These are phyloP conservation scores for Poterioochromonas sp. DNA, from an alignment of 352 stramenopile species.

Conservation along the genomic window DNA sequence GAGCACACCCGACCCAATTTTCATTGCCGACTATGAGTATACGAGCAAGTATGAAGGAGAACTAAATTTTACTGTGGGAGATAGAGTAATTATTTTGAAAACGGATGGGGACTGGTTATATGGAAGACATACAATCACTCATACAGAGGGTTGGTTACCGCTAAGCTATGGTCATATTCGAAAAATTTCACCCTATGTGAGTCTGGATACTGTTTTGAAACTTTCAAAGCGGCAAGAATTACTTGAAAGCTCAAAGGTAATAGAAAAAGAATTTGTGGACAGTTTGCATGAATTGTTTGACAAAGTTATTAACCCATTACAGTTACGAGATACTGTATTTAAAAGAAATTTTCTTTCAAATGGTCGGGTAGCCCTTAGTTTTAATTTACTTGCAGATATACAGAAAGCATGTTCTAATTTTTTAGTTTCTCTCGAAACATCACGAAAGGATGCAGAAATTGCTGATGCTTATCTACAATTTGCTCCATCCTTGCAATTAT, in stretches of 20 bases:
- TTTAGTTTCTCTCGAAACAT: not conserved
- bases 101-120: conserved; percentile 9
- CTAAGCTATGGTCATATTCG: conserved; percentile 1
- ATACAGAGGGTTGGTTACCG: not conserved
- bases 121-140: not conserved
- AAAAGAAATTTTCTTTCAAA: conserved; percentile 5
- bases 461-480: not conserved
- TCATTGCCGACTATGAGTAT: conserved; percentile 20
- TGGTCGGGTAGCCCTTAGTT: not conserved
- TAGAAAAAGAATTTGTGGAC: not conserved
- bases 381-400: conserved; percentile 4
- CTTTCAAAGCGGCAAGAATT: not conserved
- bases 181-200: not conserved
- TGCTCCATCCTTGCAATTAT: conserved; percentile 20
- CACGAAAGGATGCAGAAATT: not conserved
- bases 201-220: not conserved
- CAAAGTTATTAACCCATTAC: not conserved
- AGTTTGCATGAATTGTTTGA: not conserved
- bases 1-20: too few relatives aligned
- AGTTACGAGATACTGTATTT: conserved; percentile 6
- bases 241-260: not conserved
- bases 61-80: not conserved
- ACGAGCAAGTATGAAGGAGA: not conserved
- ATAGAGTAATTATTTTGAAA: not conserved
- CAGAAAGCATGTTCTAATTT: conserved; percentile 4